These are phyloP conservation scores for Fusarium napiforme DNA, from an alignment of 2,329 filamentous ascomycete species.

Conservation along the genomic window DNA sequence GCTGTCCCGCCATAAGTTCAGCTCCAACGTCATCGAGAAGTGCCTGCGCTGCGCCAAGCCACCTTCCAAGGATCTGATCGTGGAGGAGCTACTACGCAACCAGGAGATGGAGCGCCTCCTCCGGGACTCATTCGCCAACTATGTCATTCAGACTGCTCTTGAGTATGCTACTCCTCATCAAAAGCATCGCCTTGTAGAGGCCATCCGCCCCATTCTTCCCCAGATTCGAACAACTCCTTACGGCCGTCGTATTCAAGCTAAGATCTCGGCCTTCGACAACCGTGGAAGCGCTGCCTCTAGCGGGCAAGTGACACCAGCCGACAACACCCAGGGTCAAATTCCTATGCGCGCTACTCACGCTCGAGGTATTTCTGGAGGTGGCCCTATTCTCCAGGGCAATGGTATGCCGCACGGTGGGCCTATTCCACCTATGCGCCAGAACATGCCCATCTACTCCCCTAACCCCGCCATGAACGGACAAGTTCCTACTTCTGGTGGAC, in stretches of 20 bases:
- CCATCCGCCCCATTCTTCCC: constrained; percentile 85
- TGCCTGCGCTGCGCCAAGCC: constrained; percentile 85
- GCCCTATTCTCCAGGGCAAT: constrained; percentile 50
- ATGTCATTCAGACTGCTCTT: constrained; percentile 95
- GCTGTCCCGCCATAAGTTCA: constrained; percentile 96
- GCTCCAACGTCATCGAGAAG: constrained; percentile 98
- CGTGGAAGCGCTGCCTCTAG: constrained; percentile 56
- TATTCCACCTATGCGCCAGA: constrained; percentile 46
- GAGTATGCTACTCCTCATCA: constrained; percentile 81
- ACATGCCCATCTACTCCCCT: constrained; percentile 50
- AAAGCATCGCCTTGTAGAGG: constrained; percentile 81
- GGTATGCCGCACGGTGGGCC: constrained; percentile 41
- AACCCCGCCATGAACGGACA: constrained; percentile 48
- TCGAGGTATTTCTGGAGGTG: constrained; percentile 56
- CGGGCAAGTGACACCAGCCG: constrained; percentile 63
- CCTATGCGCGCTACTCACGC: constrained; percentile 57
- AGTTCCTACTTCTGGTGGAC: constrained; percentile 39
- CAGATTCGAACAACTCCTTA: constrained; percentile 91
- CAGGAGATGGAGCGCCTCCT: constrained; percentile 88
- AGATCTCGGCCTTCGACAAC: constrained; percentile 75
- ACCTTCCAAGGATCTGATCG: constrained; percentile 80
- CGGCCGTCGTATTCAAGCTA: constrained; percentile 91
- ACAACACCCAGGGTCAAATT: constrained; percentile 66
- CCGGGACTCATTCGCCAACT: constrained; percentile 94
- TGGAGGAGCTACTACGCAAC: constrained; percentile 80